Percentiles rank a stretch among this genome's conserved stretches.
These are phyloP conservation scores for Pichia insulana DNA, from an alignment of 805 yeast genomes.

Conservation along the genomic window DNA sequence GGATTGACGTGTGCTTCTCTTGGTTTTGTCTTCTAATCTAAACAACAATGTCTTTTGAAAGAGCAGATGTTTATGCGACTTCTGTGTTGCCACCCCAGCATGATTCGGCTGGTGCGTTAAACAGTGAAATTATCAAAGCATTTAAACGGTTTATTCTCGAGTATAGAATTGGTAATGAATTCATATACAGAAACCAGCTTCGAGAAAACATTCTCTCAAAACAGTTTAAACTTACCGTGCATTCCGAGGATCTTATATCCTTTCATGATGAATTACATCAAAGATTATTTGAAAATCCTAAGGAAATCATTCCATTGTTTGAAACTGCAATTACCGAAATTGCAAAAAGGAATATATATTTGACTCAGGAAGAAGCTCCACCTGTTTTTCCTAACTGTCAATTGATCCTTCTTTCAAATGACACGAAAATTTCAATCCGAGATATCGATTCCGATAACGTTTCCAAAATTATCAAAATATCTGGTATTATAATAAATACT, in stretches of 20 bases:
- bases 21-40: too few relatives aligned
- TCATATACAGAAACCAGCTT: constrained; percentile 82
- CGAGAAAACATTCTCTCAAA: constrained; percentile 78
- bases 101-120: constrained; percentile 50
- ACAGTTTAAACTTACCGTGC: constrained; percentile 63
- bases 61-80: constrained; percentile 65
- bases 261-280: constrained; percentile 87
- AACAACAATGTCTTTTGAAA: constrained; percentile 60
- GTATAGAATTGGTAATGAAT: constrained; percentile 74
- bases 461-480: constrained; percentile 79
- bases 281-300: constrained; percentile 75
- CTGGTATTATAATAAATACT: constrained; percentile 90
- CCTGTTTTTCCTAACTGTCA: constrained; percentile 72
- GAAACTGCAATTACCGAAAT: constrained; percentile 79
- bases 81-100: constrained; percentile 77
- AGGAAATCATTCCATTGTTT: constrained; percentile 77
- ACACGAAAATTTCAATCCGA: constrained; percentile 66
- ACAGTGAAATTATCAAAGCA: constrained; percentile 64
- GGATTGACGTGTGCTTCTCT: too few relatives aligned
- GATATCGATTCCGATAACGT: constrained; percentile 81
- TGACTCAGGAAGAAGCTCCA: constrained; percentile 44
- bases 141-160: constrained; percentile 78
- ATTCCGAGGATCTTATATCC: constrained; percentile 75
- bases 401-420: constrained; percentile 63
- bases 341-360: constrained; percentile 60